These are phyloP conservation scores for Trichosanthes truncata DNA, from an alignment of 306 rosid species.

Conservation along the genomic window DNA sequence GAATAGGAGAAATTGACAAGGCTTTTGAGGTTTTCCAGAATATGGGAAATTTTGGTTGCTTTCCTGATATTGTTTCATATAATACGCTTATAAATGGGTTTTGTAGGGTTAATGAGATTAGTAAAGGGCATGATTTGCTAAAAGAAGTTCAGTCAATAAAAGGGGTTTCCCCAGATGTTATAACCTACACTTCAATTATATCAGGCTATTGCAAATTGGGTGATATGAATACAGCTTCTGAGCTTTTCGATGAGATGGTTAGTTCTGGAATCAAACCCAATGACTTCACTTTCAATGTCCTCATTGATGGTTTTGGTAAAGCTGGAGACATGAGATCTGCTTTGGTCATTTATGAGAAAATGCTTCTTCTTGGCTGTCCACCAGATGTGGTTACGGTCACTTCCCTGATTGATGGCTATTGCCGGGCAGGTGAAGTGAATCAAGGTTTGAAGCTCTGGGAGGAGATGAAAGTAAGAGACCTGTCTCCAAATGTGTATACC, in stretches of 20 bases:
- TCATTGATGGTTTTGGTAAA: conserved; percentile 67
- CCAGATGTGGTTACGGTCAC: conserved; percentile 70
- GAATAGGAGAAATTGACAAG: conserved; percentile 31
- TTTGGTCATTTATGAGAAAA: conserved; percentile 34
- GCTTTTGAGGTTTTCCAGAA: conserved; percentile 50
- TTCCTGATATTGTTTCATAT: conserved; percentile 54
- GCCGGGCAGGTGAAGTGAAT: conserved; percentile 46
- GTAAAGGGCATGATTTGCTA: conserved; percentile 41
- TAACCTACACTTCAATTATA: conserved; percentile 61
- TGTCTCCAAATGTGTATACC: conserved; percentile 51
- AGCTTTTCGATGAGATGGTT: conserved; percentile 53
- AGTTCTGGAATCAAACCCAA: conserved; percentile 42
- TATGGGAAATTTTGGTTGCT: conserved; percentile 56
- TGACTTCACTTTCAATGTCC: conserved; percentile 47
- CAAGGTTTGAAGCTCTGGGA: conserved; percentile 55
- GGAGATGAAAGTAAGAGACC: conserved; percentile 46
- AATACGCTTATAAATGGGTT: conserved; percentile 70
- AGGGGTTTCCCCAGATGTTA: conserved; percentile 36
- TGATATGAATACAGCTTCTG: conserved; percentile 49
- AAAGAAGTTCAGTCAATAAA: conserved; percentile 30
- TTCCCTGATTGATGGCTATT: conserved; percentile 60
- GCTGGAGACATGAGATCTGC: conserved; percentile 55
- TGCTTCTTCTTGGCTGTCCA: conserved; percentile 37
- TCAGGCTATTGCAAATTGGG: conserved; percentile 63
- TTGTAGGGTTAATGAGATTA: conserved; percentile 47